phyloP scores from a whole-genome alignment of 768 basidiomycete genomes.

The Saitozyma podzolica region DNA sequence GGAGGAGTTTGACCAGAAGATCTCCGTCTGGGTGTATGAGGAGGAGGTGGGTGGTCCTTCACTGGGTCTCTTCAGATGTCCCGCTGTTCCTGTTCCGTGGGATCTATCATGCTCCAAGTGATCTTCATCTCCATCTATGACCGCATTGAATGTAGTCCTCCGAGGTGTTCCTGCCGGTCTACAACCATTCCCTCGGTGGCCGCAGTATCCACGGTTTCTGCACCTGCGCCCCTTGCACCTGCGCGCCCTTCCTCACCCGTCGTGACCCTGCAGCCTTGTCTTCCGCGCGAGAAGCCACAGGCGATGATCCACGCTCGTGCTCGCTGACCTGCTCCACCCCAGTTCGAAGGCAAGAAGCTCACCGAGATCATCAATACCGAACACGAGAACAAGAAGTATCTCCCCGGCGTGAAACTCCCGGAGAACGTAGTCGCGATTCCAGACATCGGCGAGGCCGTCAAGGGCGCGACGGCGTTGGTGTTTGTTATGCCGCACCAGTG shows the following conservation, averaged over 20 bases:
- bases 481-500: conserved; percentile 59
- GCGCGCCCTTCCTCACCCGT: no score
- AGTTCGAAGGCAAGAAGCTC: conserved; percentile 51
- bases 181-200: no score
- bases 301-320: neutral
- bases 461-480: conserved; percentile 56
- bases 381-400: conserved; percentile 54
- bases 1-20: conserved; percentile 53
- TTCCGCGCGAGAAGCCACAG: neutral
- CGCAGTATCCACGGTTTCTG: no score
- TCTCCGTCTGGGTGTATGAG: conserved; percentile 57
- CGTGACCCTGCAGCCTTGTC: neutral
- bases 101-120: neutral
- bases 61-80: no score
- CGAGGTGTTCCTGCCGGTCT: no score
- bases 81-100: neutral
- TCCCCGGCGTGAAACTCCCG: conserved; percentile 53
- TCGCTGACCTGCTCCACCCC: neutral
- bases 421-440: conserved; percentile 55
- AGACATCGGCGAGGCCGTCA: conserved; percentile 53
- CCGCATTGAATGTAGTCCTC: no score
- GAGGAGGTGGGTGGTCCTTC: conserved; percentile 50
- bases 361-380: conserved; percentile 57
- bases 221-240: no score
- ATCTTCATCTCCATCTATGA: no score